A percentile compares a stretch with the other conserved stretches of the same genome.
These are phyloP conservation scores for Piper betle DNA, from an alignment of 164 flowering plant genomes.

Conservation along the genomic window DNA sequence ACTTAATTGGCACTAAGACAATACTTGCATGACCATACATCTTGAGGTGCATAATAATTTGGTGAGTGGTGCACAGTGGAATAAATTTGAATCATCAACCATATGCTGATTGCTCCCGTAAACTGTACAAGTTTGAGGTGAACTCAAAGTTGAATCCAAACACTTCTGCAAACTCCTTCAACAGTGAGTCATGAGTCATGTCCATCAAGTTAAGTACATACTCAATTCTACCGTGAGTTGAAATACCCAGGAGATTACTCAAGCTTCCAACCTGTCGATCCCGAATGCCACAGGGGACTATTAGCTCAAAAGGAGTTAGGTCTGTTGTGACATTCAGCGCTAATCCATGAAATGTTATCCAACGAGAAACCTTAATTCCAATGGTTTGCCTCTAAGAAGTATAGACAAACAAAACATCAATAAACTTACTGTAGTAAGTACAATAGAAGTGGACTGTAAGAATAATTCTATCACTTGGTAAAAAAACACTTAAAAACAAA, in stretches of 20 bases:
- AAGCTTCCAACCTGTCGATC: conserved; percentile 74
- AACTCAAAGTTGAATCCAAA: conserved; percentile 42
- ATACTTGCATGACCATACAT: too few relatives aligned
- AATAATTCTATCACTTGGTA: neutral
- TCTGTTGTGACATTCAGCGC: conserved; percentile 83
- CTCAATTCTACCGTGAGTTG: conserved; percentile 1
- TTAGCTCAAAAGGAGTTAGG: conserved; percentile 54
- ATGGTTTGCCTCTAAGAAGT: conserved; percentile 58
- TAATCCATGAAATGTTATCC: conserved; percentile 86
- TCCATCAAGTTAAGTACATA: conserved; percentile 28
- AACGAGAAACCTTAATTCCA: conserved; percentile 70
- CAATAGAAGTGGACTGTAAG: neutral
- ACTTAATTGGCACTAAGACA: too few relatives aligned
- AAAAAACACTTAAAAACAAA: neutral
- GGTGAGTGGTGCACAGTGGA: neutral
- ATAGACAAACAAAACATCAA: neutral
- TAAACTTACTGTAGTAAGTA: neutral
- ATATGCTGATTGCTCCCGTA: neutral
- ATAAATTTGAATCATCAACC: neutral
- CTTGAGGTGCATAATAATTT: too few relatives aligned
- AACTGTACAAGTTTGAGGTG: neutral
- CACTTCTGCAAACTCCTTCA: conserved; percentile 66
- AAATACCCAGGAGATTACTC: conserved; percentile 27
- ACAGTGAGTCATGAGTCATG: conserved; percentile 34
- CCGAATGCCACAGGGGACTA: conserved; percentile 83